Conservation (phyloP, 1,284 basidiomycete species). For the Trametes pubescens region DNA sequence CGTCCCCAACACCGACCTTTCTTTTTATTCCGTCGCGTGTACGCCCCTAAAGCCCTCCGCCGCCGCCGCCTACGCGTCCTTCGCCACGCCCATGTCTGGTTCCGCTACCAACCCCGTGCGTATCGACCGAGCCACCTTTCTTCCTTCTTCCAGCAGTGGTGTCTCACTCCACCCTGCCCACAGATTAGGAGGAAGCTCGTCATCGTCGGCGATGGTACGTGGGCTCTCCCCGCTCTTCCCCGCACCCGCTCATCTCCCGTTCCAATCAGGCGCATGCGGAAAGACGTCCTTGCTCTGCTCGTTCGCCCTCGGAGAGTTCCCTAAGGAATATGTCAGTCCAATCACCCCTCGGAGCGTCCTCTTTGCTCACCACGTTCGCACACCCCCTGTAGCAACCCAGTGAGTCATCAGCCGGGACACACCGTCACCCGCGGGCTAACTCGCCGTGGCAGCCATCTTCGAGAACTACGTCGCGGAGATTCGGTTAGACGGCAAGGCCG, state of each 20-base stretch:
- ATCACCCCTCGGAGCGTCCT: not conserved
- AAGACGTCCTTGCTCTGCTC: constrained; percentile 88
- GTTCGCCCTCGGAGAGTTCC: constrained; percentile 96
- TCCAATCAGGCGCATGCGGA: constrained; percentile 76
- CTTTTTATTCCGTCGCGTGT: constrained; percentile 4
- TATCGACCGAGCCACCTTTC: constrained; percentile 28
- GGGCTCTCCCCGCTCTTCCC: constrained; percentile 32
- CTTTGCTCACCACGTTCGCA: not conserved
- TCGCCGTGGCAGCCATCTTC: constrained; percentile 77
- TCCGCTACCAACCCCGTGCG: constrained; percentile 57
- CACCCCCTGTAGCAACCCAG: constrained; percentile 43
- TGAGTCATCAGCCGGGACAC: constrained; percentile 27
- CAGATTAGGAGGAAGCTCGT: constrained; percentile 90
- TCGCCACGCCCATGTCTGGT: constrained; percentile 46
- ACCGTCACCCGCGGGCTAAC: constrained; percentile 7
- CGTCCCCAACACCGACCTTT: constrained; percentile 15
- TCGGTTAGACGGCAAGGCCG: constrained; percentile 94
- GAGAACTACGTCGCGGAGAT: constrained; percentile 99
- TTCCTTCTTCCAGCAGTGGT: constrained; percentile 16
- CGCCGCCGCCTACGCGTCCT: constrained; percentile 1
- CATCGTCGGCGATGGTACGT: constrained; percentile 92
- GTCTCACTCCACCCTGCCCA: constrained; percentile 23
- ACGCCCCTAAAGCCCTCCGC: constrained; percentile 2
- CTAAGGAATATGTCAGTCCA: constrained; percentile 89
- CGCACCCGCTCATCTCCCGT: constrained; percentile 31